Base-by-base conservation (phyloP, 345 rosid genomes). In the Carallia brachiata region DNA sequence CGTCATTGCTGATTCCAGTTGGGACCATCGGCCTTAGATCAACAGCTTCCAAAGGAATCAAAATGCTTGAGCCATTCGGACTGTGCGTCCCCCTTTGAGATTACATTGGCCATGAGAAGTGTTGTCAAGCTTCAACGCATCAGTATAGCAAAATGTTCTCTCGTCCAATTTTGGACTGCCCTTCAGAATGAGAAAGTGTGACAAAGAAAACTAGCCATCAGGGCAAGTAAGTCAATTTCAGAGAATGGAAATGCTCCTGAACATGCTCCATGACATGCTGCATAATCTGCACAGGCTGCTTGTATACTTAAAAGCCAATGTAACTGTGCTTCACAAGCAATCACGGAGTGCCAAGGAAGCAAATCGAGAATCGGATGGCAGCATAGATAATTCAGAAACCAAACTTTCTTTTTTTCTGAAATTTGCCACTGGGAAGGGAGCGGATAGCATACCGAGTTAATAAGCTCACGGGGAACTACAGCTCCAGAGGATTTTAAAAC, bases 391-490 rank as follows among this genome's bases (percentile, higher is more conserved):
- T 62, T 77, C 54, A 73, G 1, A 56, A 68, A 54, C 60, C 63
- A 32, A 63, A 75, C 84, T 81, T 93, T 80, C 94, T 84, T 87
- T 89, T 89, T 75, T 72, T 88, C 53, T 58, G 74, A 70, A 85
- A 76, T 76, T 85, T 88, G 59, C 82, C 80, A 28, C 61, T 69
- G 57, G 78, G 72, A 61, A 78, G 63, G 61, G 84, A 72, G 34
- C 72, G 66, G 6, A 9, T 36, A 6, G 64, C 18, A 69, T 74
- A 86, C 58, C 75, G 88, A 84, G 81, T 82, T 85, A 53, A 55
- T 63, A 73, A 93, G 89, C 70, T 91, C 88, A 70, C 84, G 85
- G 56, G 98, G 97, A 66, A 94, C 62, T 71, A 77, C 83, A 61
- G 95, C 93, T 73, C 95, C 89, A 52, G 91, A 84, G 32, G 90